A percentile compares a stretch with the other conserved stretches of the same genome.
phyloP scores from a whole-genome alignment of 2,329 filamentous ascomycete species.

The Aciculosporium take region DNA sequence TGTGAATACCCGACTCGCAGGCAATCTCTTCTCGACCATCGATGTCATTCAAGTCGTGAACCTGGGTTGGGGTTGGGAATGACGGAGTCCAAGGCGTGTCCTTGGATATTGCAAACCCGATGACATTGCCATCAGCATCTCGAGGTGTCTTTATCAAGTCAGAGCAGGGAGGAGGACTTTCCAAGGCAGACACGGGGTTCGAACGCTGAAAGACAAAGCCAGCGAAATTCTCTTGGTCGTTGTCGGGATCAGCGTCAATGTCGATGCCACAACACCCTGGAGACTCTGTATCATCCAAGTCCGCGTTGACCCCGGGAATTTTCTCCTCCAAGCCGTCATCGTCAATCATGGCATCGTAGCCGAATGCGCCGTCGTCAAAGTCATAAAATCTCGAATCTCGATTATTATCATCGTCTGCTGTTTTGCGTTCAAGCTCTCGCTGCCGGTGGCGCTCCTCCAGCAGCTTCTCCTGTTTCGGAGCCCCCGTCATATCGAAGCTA shows the following conservation, averaged over 20 bases:
- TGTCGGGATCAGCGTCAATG: slow-evolving; percentile 30
- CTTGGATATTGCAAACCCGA: slow-evolving; percentile 41
- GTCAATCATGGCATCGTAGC: slow-evolving; percentile 51
- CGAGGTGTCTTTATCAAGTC: slow-evolving; percentile 37
- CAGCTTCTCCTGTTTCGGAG: slow-evolving; percentile 51
- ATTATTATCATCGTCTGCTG: slow-evolving; percentile 20
- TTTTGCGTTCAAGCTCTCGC: slow-evolving; percentile 47
- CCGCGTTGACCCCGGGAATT: slow-evolving; percentile 42
- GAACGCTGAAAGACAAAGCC: slow-evolving; percentile 45
- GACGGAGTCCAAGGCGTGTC: slow-evolving; percentile 22
- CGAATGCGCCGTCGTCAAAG: slow-evolving; percentile 45
- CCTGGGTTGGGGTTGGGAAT: slow-evolving; percentile 5
- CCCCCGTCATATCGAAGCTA: slow-evolving; percentile 67
- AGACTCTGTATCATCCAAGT: slow-evolving; percentile 6
- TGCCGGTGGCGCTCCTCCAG: slow-evolving; percentile 61
- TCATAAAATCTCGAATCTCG: slow-evolving; percentile 45
- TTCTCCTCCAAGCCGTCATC: slow-evolving; percentile 51
- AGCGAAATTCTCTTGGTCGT: slow-evolving; percentile 47
- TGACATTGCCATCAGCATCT: slow-evolving; percentile 38
- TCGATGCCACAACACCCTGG: slow-evolving; percentile 7
- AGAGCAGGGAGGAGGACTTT: slow-evolving; percentile 33
- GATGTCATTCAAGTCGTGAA: neutral
- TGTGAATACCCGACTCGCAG: slow-evolving; percentile 31
- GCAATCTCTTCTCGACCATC: slow-evolving; percentile 8
- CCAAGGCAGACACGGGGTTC: slow-evolving; percentile 33